These are phyloP conservation scores for Groenewaldozyma tartarivorans DNA, from an alignment of 805 yeast genomes.

Conservation along the genomic window DNA sequence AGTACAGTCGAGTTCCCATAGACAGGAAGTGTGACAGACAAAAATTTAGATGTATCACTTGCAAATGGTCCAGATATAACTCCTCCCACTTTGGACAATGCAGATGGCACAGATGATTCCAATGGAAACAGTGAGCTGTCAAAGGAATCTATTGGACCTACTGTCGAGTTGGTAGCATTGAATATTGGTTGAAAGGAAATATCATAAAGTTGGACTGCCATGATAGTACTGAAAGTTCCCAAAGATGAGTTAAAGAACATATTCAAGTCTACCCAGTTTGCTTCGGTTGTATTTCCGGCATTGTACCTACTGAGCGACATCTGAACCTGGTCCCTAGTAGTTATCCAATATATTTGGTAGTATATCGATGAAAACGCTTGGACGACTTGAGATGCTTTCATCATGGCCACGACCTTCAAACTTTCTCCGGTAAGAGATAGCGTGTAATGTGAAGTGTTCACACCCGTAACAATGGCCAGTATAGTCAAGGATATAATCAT, in stretches of 20 bases:
- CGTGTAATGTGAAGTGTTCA: slow-evolving; percentile 34
- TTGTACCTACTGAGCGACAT: slow-evolving; percentile 49
- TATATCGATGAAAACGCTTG: slow-evolving; percentile 56
- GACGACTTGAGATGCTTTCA: slow-evolving; percentile 69
- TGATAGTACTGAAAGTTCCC: slow-evolving; percentile 41
- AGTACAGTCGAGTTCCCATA: slow-evolving; percentile 64
- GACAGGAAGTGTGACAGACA: slow-evolving; percentile 74
- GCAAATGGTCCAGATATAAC: slow-evolving; percentile 56
- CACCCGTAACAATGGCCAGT: slow-evolving; percentile 62
- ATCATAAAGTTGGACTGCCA: slow-evolving; percentile 59
- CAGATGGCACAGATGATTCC: slow-evolving; percentile 37
- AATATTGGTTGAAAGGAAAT: slow-evolving; percentile 39
- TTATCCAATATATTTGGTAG: slow-evolving; percentile 59
- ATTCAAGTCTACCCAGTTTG: slow-evolving; percentile 38
- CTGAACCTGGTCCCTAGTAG: slow-evolving; percentile 52
- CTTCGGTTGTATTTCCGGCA: slow-evolving; percentile 60
- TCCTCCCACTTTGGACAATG: slow-evolving; percentile 36
- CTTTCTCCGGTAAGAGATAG: slow-evolving; percentile 58
- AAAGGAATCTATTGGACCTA: slow-evolving; percentile 22
- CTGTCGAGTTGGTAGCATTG: slow-evolving; percentile 16
- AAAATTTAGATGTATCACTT: slow-evolving; percentile 33
- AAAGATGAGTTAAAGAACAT: slow-evolving; percentile 51
- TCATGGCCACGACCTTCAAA: slow-evolving; percentile 65
- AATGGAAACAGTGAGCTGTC: slow-evolving; percentile 40
- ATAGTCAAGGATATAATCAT: slow-evolving; percentile 59